phyloP scores from a whole-genome alignment of 2,329 filamentous ascomycete species.

The Bertia moriformis region DNA sequence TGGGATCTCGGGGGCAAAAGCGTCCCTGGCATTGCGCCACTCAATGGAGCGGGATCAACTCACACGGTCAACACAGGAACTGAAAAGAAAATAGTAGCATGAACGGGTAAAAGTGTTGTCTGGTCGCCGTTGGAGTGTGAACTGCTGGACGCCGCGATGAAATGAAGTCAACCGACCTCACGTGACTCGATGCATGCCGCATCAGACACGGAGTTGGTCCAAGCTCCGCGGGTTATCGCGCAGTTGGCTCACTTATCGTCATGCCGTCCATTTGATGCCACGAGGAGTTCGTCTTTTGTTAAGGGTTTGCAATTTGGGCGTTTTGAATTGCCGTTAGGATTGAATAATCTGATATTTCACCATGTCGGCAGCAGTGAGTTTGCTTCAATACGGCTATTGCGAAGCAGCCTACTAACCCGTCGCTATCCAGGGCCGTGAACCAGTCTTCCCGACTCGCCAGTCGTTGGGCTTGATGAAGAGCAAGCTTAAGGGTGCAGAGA shows the following conservation, averaged over 20 bases:
- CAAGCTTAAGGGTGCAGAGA: conserved; percentile 88
- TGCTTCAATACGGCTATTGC: conserved; percentile 14
- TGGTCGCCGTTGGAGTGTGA: not conserved
- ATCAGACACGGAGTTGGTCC: not conserved
- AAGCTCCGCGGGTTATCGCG: not conserved
- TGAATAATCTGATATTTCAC: no score
- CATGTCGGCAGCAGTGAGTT: conserved; percentile 26
- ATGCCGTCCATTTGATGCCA: no score
- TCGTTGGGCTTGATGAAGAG: conserved; percentile 93
- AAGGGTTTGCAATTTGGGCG: no score
- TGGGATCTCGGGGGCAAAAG: conserved; percentile 26
- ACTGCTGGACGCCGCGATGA: not conserved
- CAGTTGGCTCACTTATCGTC: not conserved
- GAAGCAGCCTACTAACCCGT: no score
- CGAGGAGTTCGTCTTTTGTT: no score
- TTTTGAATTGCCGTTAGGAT: no score
- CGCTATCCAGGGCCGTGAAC: conserved; percentile 78
- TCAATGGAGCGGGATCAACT: conserved; percentile 18
- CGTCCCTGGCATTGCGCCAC: conserved; percentile 31
- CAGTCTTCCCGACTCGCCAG: conserved; percentile 95
- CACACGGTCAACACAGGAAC: conserved; percentile 5
- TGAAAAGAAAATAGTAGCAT: not conserved
- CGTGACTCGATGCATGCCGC: not conserved
- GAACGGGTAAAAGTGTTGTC: not conserved
- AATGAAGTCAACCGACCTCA: not conserved